A percentile compares a stretch with the other conserved stretches of the same genome.
Evolutionary conservation across 129 eudicot species (phyloP).

Genomic region (Logfia minima): DNA sequence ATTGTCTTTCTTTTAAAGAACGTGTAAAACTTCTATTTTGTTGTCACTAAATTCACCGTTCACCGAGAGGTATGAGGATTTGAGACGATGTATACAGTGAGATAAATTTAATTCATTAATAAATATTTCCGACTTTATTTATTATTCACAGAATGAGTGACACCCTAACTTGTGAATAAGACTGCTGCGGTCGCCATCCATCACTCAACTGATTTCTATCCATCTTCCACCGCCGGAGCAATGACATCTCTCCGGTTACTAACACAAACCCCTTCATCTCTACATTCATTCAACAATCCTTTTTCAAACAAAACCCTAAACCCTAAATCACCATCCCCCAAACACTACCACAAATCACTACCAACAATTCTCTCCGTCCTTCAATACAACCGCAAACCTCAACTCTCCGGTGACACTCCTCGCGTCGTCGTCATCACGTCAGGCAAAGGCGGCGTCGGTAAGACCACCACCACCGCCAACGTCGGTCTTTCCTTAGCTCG

Average conservation of each 20-base stretch:
- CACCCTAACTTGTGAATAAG: not conserved
- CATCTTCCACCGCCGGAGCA: not conserved
- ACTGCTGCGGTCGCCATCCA: not conserved
- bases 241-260: not conserved
- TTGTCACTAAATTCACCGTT: too few species aligned
- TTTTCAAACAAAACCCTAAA: not conserved
- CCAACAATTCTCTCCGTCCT: slow-evolving; percentile 26
- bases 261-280: not conserved
- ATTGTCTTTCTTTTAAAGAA: too few species aligned
- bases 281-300: not conserved
- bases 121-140: too few species aligned
- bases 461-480: slow-evolving; percentile 91
- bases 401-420: slow-evolving; percentile 85
- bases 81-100: too few species aligned
- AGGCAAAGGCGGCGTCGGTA: slow-evolving; percentile 91
- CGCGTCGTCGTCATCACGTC: slow-evolving; percentile 90
- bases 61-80: too few species aligned
- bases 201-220: not conserved
- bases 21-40: too few species aligned
- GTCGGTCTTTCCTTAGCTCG: slow-evolving; percentile 86
- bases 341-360: not conserved
- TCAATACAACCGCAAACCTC: slow-evolving; percentile 73
- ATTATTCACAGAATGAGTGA: not conserved
- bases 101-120: too few species aligned
- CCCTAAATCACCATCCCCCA: not conserved